Evolutionary conservation across 352 stramenopile species (phyloP).

Genomic region (Bremia lactucae): DNA sequence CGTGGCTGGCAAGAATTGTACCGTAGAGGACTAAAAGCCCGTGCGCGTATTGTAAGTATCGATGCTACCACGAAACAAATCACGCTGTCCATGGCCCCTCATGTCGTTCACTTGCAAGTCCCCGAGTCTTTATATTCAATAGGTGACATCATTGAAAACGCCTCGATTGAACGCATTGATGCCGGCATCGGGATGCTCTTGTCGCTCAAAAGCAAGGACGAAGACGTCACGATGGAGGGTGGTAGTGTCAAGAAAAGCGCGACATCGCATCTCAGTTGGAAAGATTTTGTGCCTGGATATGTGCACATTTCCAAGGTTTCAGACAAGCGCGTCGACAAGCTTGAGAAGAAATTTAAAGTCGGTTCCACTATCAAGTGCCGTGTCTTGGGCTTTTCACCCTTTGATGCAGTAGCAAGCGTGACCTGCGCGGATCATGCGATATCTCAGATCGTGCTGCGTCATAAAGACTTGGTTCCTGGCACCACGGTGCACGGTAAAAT

Average conservation of each 20-base stretch:
- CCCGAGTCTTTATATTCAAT: conserved; percentile 41
- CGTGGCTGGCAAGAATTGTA: conserved; percentile 66
- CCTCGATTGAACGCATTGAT: conserved; percentile 75
- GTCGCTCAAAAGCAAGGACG: conserved; percentile 43
- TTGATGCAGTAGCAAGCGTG: conserved; percentile 77
- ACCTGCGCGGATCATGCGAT: conserved; percentile 74
- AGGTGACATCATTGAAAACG: conserved; percentile 64
- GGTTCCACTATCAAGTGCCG: conserved; percentile 52
- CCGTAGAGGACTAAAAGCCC: conserved; percentile 75
- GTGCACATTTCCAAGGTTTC: conserved; percentile 84
- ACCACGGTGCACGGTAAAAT: conserved; percentile 75
- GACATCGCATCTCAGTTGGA: conserved; percentile 52
- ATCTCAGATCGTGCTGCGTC: conserved; percentile 62
- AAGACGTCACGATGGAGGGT: conserved; percentile 46
- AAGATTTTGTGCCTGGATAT: conserved; percentile 71
- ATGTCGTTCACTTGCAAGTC: conserved; percentile 74
- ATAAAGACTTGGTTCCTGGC: conserved; percentile 66
- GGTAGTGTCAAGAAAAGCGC: conserved; percentile 15
- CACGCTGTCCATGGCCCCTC: conserved; percentile 77
- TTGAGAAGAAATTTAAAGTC: conserved; percentile 79
- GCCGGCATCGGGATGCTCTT: conserved; percentile 79
- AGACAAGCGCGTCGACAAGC: conserved; percentile 76
- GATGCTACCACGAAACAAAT: conserved; percentile 65
- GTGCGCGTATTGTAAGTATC: conserved; percentile 78
- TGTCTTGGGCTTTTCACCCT: conserved; percentile 77